Evolutionary conservation across 495 filamentous ascomycete species (phyloP).

Genomic region (Rostrohypoxylon terebratum): DNA sequence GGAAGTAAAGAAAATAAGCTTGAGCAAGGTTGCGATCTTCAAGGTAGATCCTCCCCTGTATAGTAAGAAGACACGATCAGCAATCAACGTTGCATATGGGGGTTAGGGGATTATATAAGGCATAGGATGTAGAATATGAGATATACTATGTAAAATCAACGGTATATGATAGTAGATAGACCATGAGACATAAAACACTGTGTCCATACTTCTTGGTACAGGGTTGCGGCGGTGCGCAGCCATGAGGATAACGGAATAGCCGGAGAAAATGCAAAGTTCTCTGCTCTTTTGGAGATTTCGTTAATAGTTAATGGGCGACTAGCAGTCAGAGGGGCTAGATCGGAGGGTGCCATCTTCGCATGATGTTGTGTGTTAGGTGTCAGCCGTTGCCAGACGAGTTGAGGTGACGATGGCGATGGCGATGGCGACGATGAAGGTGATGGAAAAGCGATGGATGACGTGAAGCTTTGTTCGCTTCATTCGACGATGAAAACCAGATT

Average conservation of each 20-base stretch:
- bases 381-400: constrained; percentile 12
- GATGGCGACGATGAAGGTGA: too few relatives aligned
- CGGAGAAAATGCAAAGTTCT: constrained; percentile 82
- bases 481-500: not conserved
- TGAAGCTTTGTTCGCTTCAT: constrained; percentile 18
- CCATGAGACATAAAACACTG: not conserved
- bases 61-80: constrained; percentile 8
- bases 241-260: constrained; percentile 80
- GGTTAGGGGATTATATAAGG: too few relatives aligned
- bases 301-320: constrained; percentile 74
- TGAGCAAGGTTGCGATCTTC: constrained; percentile 86
- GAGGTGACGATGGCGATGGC: not conserved
- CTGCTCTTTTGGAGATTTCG: constrained; percentile 76
- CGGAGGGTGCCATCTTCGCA: constrained; percentile 35
- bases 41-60: constrained; percentile 72
- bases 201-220: constrained; percentile 79
- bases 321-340: not conserved
- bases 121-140: not conserved
- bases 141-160: not conserved
- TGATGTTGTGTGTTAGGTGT: not conserved
- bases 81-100: not conserved
- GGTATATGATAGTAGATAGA: too few relatives aligned
- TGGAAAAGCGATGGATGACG: not conserved
- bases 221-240: constrained; percentile 80
- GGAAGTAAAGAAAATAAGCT: constrained; percentile 85